Base-by-base conservation (phyloP, 2,329 filamentous ascomycete species). In the Scedosporium minutisporum region DNA sequence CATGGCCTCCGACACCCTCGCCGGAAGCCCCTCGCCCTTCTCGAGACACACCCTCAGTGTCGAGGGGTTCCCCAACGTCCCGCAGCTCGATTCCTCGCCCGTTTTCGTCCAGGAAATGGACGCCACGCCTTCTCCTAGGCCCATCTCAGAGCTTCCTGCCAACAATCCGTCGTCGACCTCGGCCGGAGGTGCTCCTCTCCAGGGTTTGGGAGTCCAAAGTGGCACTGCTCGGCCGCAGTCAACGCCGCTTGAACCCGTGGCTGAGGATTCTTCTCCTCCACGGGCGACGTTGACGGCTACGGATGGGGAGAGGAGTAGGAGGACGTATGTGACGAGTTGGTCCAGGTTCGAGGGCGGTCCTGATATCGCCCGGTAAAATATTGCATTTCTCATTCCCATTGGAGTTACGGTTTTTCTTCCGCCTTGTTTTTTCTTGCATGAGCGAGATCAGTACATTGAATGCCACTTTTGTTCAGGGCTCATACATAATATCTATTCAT, bases 131-230 rank as follows among this genome's bases (percentile, higher is more conserved):
- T 65, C 66, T 9, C 67, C 68, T 25, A 71, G 14, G 12, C 57
- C 25, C n/a, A 16, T 73, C 12, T 67, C 70, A 14, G 74, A 76
- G 65, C 68, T 76, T 38, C 73, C 74, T 10, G 71, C 70, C n/a
- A 18, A 12, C 27, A 18, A 2, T 3, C 38, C 42, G 58, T 12
- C 27, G n/a, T n/a, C 53, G n/a, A 6, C 55, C 27, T 4, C 55
- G 27, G 7, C 7, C 12, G 33, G 27, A n/a, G 27, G 12, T n/a
- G 16, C 55, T 27, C 27, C 12, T 1, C 55, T 38, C 0, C 55
- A 23, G 23, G 51, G 51, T 6, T 38, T n/a, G 18, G 42, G 23
- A 23, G 23, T 44, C 44, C 16, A 53, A n/a, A 6, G 38, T 29
- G 58, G 5, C 53, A 9, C 33, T 38, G 6, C 46, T 18, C 42